These are phyloP conservation scores for Metschnikowia drakensbergensis DNA, from an alignment of 805 yeast species.

Conservation along the genomic window DNA sequence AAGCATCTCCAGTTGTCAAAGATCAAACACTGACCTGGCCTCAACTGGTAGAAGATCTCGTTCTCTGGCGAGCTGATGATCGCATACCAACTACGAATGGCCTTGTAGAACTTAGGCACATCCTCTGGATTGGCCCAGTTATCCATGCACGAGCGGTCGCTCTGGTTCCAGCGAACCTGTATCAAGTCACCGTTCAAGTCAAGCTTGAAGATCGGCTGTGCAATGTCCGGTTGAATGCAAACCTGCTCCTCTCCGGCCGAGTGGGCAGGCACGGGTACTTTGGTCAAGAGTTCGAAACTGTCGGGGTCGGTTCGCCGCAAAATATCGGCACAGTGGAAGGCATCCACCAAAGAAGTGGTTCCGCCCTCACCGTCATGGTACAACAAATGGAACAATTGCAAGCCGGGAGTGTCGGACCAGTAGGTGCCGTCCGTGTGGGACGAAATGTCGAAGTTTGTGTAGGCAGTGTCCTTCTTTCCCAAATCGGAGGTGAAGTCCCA, in stretches of 20 bases:
- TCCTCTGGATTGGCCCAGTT: constrained; percentile 45
- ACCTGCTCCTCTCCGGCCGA: constrained; percentile 68
- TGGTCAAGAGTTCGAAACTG: constrained; percentile 47
- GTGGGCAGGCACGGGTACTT: constrained; percentile 59
- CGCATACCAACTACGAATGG: constrained; percentile 53
- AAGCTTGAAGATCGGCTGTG: constrained; percentile 57
- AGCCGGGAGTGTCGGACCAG: constrained; percentile 69
- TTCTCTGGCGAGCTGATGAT: constrained; percentile 48
- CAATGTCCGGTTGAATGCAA: constrained; percentile 53
- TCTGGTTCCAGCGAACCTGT: constrained; percentile 69
- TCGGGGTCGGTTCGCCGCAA: constrained; percentile 47
- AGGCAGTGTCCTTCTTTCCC: constrained; percentile 66
- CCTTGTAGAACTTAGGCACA: constrained; percentile 51
- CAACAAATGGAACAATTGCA: constrained; percentile 64
- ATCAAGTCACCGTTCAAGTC: constrained; percentile 48
- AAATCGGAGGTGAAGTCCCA: constrained; percentile 75
- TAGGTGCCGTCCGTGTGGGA: constrained; percentile 73
- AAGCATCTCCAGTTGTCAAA: constrained; percentile 73
- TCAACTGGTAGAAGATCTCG: constrained; percentile 51
- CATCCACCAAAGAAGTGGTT: constrained; percentile 62
- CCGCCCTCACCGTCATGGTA: constrained; percentile 67
- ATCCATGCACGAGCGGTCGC: constrained; percentile 62
- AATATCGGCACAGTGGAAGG: constrained; percentile 55
- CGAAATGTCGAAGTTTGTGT: constrained; percentile 61
- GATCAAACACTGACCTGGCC: constrained; percentile 62